Evolutionary conservation across 192 early-diverging fungal genomes (phyloP), one percentile per base, ranked within the genome.

Genomic region (Spizellomyces punctatus): DNA sequence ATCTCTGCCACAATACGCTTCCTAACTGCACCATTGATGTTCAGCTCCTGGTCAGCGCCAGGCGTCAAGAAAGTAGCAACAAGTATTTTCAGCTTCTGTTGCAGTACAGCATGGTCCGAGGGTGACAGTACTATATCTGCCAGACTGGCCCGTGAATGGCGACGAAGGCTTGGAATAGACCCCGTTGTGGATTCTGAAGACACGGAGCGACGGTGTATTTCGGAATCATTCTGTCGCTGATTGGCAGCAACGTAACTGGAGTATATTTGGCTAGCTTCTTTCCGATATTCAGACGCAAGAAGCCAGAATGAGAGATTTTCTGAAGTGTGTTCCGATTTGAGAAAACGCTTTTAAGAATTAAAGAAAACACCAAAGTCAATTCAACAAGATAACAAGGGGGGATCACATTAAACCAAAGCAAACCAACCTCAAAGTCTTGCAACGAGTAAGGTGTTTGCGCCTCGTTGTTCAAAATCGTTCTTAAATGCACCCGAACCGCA

Each of bases 281-380:
- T 14, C 17, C 59, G 16, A 41, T 41, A 61, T 42, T 19, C 59
- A 6, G 17, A 5, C 5, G 59, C 59, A 27, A 14, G 21, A 61
- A 42, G 17, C 59, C 59, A 61, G 36, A 61, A 61, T n/a, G 17
- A 14, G 6, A 61, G 42, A 61, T 61, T 61, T 41, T 61, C 59
- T 5, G 10, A 14, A 10, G 59, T 61, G 36, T 61, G 59, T 61
- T 61, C 59, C 36, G 59, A 16, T 41, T 41, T 17, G 14, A 61
- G 59, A 41, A 61, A 61, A 42, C 14, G 14, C 59, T 61, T n/a
- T n/a, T n/a, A n/a, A n/a, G n/a, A n/a, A n/a, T n/a, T 16, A 61
- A 61, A 61, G 10, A 14, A 61, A 6, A 61, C 17, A 9, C 9
- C 4, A 19, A 56, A 22, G 22, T 56, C 6, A 56, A 22, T 22